Percentiles rank a stretch among this genome's conserved stretches.
Conservation (phyloP, 805 yeast species). For the Saccharomycodes ludwigii region DNA sequence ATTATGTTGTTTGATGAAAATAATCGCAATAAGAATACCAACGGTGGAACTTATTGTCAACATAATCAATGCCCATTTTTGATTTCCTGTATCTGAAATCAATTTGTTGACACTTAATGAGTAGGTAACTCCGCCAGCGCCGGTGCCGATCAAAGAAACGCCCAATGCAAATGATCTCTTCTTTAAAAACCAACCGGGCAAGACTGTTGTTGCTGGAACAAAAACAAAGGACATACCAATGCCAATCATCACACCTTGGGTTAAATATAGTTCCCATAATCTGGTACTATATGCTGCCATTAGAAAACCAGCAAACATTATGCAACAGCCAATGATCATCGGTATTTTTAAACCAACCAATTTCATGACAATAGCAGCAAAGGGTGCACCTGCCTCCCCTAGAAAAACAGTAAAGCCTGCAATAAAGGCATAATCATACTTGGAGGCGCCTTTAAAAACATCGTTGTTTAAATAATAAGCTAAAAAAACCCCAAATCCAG, state of each 20-base stretch:
- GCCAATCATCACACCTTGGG: conserved; percentile 59
- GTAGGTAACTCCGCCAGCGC: conserved; percentile 37
- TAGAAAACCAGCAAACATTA: conserved; percentile 43
- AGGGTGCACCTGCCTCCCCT: conserved; percentile 52
- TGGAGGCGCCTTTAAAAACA: conserved; percentile 41
- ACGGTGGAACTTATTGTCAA: conserved; percentile 30
- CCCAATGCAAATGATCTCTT: conserved; percentile 47
- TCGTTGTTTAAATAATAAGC: conserved; percentile 40
- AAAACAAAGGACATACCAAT: conserved; percentile 38
- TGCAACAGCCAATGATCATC: conserved; percentile 34
- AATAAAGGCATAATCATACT: conserved; percentile 49
- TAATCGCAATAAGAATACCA: conserved; percentile 26
- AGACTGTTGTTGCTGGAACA: conserved; percentile 43
- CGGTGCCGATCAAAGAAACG: conserved; percentile 37
- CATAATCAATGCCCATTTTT: conserved; percentile 36
- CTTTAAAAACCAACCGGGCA: conserved; percentile 63
- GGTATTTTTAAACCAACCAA: conserved; percentile 38
- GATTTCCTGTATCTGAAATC: conserved; percentile 29
- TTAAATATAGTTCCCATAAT: conserved; percentile 53
- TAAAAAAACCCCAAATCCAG: conserved; percentile 51
- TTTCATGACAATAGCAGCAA: conserved; percentile 34
- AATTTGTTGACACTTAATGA: conserved; percentile 31
- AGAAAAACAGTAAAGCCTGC: conserved; percentile 50
- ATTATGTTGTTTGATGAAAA: conserved; percentile 34
- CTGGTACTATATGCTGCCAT: conserved; percentile 48